A percentile compares a stretch with the other conserved stretches of the same genome.
Conservation (phyloP, 495 filamentous ascomycete species). For the Astrocystis sublimbata region DNA sequence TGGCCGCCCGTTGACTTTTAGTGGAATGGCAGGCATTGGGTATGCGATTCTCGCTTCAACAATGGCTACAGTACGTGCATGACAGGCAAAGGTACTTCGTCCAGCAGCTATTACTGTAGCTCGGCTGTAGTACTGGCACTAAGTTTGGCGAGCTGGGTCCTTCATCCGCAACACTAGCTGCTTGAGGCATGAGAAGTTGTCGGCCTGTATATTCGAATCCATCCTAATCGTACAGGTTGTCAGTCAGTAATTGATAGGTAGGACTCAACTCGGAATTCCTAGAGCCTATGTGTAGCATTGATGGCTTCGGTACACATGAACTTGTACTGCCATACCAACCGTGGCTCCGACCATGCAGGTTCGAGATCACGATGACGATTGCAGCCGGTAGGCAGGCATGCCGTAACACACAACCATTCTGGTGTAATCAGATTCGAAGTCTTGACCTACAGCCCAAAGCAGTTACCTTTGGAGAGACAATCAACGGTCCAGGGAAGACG, state of each 20-base stretch:
- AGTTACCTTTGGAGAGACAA: too few species aligned
- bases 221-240: too few species aligned
- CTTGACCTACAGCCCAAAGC: not conserved
- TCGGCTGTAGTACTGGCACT: too few species aligned
- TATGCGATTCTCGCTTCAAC: not conserved
- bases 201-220: not conserved
- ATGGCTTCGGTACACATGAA: too few species aligned
- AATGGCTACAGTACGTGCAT: too few species aligned
- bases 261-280: too few species aligned
- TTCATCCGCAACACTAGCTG: not conserved
- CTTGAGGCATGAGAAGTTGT: not conserved
- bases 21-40: not conserved
- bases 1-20: constrained; percentile 6
- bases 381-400: not conserved
- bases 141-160: not conserved
- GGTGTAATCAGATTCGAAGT: not conserved
- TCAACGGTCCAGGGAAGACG: too few species aligned
- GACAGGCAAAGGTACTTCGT: too few species aligned
- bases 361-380: not conserved
- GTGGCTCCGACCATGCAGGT: too few species aligned
- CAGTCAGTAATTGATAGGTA: too few species aligned
- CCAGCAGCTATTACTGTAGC: not conserved
- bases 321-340: too few species aligned
- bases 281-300: too few species aligned
- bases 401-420: not conserved